Conservation (phyloP, 2,329 filamentous ascomycete genomes). For the Thelonectria discophora region DNA sequence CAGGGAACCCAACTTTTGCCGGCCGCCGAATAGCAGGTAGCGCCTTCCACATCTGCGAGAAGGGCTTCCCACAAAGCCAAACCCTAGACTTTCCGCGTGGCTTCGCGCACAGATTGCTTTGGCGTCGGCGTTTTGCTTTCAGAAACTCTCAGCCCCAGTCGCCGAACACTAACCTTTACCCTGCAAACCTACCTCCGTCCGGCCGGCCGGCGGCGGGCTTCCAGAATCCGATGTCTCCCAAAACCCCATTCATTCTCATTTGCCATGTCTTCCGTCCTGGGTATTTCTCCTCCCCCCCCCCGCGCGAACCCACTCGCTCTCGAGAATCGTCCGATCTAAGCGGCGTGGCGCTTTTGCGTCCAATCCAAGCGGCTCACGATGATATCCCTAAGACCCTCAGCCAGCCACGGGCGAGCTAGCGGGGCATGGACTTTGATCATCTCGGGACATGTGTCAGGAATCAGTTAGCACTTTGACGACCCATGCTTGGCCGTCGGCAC, state of each 20-base stretch:
- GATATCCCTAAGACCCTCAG: background rate
- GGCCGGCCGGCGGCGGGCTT: background rate
- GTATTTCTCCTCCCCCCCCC: background rate
- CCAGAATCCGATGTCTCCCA: background rate
- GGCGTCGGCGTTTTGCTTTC: too few relatives aligned
- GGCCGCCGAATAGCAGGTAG: background rate
- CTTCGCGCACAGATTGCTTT: too few relatives aligned
- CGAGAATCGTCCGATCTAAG: background rate
- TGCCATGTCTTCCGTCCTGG: background rate
- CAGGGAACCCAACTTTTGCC: background rate
- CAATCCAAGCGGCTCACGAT: background rate
- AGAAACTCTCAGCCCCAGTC: too few relatives aligned
- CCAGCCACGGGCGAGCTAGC: background rate
- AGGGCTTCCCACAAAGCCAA: background rate
- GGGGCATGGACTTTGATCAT: too few relatives aligned
- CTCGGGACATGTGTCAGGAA: background rate
- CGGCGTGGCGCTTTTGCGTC: background rate
- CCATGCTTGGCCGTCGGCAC: background rate
- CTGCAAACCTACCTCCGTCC: background rate
- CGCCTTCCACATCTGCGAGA: background rate
- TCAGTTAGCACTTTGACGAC: background rate
- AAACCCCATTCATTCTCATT: background rate
- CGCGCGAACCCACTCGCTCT: background rate
- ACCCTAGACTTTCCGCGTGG: background rate
- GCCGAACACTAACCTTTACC: background rate